phyloP scores from a whole-genome alignment of 805 yeast species.

The Schwanniomyces vanrijiae region DNA sequence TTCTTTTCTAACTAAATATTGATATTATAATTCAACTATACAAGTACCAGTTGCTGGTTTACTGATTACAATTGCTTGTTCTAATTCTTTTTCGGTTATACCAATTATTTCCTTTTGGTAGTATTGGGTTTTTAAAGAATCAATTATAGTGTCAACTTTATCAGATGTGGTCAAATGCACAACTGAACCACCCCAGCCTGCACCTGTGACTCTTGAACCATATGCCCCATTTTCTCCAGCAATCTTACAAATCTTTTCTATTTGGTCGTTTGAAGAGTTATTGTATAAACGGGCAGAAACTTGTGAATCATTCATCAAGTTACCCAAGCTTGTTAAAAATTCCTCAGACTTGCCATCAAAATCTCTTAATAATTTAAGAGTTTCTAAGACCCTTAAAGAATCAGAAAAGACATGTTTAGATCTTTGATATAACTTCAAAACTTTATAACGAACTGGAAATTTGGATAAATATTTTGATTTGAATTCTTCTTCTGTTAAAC shows the following conservation, averaged over 20 bases:
- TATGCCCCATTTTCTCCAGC: constrained; percentile 56
- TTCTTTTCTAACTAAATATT: neutral
- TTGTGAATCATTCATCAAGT: constrained; percentile 61
- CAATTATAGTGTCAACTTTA: constrained; percentile 34
- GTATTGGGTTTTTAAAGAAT: constrained; percentile 50
- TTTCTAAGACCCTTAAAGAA: constrained; percentile 55
- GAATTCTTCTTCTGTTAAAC: constrained; percentile 42
- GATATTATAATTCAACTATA: constrained; percentile 11
- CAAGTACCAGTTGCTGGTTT: constrained; percentile 58
- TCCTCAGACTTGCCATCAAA: constrained; percentile 21
- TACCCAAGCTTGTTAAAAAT: constrained; percentile 49
- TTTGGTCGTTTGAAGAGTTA: constrained; percentile 57
- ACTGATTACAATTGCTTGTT: constrained; percentile 53
- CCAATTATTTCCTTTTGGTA: constrained; percentile 50
- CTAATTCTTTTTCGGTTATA: constrained; percentile 44
- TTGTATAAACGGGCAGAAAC: constrained; percentile 46
- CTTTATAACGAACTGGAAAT: constrained; percentile 59
- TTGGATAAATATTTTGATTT: constrained; percentile 42
- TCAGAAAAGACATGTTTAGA: constrained; percentile 65
- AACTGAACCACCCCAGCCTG: constrained; percentile 77
- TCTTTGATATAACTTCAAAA: constrained; percentile 55
- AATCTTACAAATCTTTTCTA: constrained; percentile 52
- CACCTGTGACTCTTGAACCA: constrained; percentile 76
- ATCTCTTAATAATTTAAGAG: constrained; percentile 40
- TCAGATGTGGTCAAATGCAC: constrained; percentile 59